A percentile compares a stretch with the other conserved stretches of the same genome.
These are phyloP conservation scores for Psilocybe cyanescens DNA, from an alignment of 768 basidiomycete species.

Conservation along the genomic window DNA sequence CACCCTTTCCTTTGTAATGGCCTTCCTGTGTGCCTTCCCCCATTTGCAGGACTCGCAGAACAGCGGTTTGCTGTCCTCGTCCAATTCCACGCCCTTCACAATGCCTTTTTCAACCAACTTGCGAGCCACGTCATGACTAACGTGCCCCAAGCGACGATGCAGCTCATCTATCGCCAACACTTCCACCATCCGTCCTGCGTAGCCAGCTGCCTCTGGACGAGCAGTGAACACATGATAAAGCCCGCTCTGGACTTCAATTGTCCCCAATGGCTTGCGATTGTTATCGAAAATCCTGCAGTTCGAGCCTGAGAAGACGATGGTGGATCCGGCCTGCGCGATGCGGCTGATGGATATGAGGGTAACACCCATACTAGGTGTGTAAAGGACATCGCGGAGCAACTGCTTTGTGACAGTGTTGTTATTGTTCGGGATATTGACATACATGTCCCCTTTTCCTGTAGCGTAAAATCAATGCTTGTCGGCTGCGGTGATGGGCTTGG, in stretches of 20 bases:
- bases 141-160: slow-evolving; percentile 35
- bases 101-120: slow-evolving; percentile 27
- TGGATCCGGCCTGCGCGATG: slow-evolving; percentile 1
- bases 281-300: slow-evolving; percentile 13
- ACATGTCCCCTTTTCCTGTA: too few species aligned
- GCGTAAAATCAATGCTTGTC: too few species aligned
- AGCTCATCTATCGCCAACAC: slow-evolving; percentile 27
- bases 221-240: slow-evolving; percentile 3
- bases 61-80: neutral
- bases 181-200: slow-evolving; percentile 17
- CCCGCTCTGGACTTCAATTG: slow-evolving; percentile 15
- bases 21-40: slow-evolving; percentile 34
- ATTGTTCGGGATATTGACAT: slow-evolving; percentile 10
- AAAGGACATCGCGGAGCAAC: slow-evolving; percentile 17
- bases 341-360: slow-evolving; percentile 10
- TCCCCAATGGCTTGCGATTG: slow-evolving; percentile 21
- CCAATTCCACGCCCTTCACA: slow-evolving; percentile 16
- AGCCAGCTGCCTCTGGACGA: neutral
- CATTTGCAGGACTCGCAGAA: slow-evolving; percentile 48
- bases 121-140: slow-evolving; percentile 21
- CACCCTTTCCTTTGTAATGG: too few species aligned
- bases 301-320: neutral
- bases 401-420: slow-evolving; percentile 21
- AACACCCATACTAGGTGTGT: slow-evolving; percentile 16
- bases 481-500: too few species aligned